Conservation (phyloP, 768 basidiomycete species). For the Erythrobasidium yunnanense region DNA sequence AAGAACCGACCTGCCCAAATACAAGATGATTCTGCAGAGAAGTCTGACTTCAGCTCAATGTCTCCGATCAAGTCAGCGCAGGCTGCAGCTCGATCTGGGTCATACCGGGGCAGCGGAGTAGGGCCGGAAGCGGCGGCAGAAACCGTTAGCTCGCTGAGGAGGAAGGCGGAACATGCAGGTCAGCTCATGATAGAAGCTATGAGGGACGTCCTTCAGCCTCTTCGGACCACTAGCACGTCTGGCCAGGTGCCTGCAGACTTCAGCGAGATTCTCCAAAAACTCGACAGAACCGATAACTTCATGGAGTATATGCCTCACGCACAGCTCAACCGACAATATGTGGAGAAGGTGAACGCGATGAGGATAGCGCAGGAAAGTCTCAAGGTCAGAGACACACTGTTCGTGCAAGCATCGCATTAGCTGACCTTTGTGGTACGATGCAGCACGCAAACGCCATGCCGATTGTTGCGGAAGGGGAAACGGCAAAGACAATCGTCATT, state of each 20-base stretch:
- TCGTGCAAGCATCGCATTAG: no score
- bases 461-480: no score
- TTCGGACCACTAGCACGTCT: no score
- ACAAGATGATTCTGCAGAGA: neutral
- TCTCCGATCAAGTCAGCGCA: neutral
- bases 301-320: neutral
- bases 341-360: neutral
- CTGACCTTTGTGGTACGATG: no score
- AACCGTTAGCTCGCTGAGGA: neutral
- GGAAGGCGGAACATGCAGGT: no score
- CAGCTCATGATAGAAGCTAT: no score
- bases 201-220: no score
- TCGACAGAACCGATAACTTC: neutral
- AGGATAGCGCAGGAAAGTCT: neutral
- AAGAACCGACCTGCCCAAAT: neutral
- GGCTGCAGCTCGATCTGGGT: neutral
- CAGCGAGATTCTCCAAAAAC: neutral
- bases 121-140: neutral
- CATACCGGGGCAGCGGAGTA: neutral
- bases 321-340: neutral
- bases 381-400: neutral
- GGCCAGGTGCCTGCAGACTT: no score
- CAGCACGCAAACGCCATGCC: no score
- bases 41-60: neutral
- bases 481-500: no score